phyloP scores from a whole-genome alignment of 345 rosid species.

The Heritiera littoralis region DNA sequence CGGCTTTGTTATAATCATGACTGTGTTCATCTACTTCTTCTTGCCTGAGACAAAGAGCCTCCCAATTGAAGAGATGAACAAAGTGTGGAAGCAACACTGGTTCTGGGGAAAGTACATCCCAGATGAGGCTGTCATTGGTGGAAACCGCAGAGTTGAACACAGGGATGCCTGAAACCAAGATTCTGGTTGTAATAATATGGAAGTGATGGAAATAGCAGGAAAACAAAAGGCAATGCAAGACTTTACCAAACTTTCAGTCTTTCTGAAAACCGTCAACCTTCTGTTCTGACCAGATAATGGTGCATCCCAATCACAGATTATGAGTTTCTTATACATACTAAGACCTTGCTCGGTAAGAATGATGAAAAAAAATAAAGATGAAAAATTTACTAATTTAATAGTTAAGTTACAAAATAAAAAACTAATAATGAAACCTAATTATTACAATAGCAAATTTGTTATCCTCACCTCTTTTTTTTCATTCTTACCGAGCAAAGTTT shows the following conservation, averaged over 20 bases:
- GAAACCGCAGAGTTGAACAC: background rate
- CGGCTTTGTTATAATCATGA: slow-evolving; percentile 6
- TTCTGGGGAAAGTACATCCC: slow-evolving; percentile 19
- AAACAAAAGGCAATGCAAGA: background rate
- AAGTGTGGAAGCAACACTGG: slow-evolving; percentile 14
- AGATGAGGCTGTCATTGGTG: slow-evolving; percentile 4
- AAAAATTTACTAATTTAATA: background rate
- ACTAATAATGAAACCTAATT: no score
- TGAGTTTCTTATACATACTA: background rate
- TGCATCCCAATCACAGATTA: background rate
- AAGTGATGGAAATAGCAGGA: no score
- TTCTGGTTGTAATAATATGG: background rate
- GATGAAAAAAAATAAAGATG: background rate
- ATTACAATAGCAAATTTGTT: no score
- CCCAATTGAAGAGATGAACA: slow-evolving; percentile 19
- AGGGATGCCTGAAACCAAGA: slow-evolving; percentile 1
- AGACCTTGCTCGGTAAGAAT: no score
- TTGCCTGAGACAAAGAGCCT: slow-evolving; percentile 14
- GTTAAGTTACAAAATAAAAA: no score
- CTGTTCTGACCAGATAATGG: background rate
- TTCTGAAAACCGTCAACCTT: background rate
- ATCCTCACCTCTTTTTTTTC: no score
- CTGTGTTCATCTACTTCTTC: background rate
- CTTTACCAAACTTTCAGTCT: background rate
- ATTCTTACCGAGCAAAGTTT: no score